These are phyloP conservation scores for Paramecium sexaurelia DNA, from an alignment of 73 alveolate species.

Conservation along the genomic window DNA sequence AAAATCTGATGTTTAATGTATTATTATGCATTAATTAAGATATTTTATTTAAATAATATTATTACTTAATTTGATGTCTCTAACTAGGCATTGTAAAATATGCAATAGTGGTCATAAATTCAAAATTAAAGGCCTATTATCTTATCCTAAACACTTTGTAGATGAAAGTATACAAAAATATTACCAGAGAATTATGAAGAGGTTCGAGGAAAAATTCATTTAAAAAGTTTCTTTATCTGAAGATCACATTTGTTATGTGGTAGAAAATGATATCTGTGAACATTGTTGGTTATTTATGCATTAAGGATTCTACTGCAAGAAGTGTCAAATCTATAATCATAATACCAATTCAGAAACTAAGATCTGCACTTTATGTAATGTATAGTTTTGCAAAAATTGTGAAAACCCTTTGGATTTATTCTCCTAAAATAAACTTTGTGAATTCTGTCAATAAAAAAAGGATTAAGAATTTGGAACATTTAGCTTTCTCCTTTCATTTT, in stretches of 20 bases:
- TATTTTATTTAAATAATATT: neutral
- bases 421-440: neutral
- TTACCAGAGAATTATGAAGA: neutral
- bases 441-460: neutral
- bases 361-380: neutral
- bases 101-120: neutral
- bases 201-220: neutral
- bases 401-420: neutral
- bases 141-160: neutral
- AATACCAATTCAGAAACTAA: neutral
- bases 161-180: neutral
- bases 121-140: neutral
- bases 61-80: neutral
- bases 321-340: neutral
- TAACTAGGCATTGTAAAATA: neutral
- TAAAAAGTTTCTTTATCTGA: neutral
- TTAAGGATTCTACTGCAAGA: neutral
- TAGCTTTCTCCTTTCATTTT: neutral
- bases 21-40: neutral
- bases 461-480: neutral
- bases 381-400: neutral
- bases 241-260: neutral
- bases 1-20: neutral
- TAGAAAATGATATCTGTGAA: neutral
- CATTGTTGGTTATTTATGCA: conserved; percentile 2